A percentile compares a stretch with the other conserved stretches of the same genome.
Evolutionary conservation across 768 basidiomycete genomes (phyloP).

Genomic region (Tylopilus cervinicoccineus): DNA sequence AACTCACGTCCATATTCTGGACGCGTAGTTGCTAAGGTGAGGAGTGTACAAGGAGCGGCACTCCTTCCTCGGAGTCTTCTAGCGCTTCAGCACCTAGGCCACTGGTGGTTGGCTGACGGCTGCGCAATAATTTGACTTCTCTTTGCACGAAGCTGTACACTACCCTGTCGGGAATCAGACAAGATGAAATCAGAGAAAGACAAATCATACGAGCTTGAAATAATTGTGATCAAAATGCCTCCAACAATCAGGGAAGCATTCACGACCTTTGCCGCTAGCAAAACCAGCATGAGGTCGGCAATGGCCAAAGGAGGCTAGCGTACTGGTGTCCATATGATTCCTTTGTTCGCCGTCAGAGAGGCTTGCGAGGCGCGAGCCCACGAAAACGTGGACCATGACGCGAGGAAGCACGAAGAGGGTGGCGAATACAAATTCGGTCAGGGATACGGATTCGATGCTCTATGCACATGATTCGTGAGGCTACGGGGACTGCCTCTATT

Average conservation of each 20-base stretch:
- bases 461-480: constrained; percentile 25
- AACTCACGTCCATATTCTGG: neutral
- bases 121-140: constrained; percentile 54
- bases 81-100: constrained; percentile 56
- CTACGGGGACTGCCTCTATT: neutral
- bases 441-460: constrained; percentile 69
- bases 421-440: constrained; percentile 75
- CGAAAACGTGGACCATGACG: constrained; percentile 67
- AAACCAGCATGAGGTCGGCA: constrained; percentile 9
- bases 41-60: constrained; percentile 40
- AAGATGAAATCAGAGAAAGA: constrained; percentile 5
- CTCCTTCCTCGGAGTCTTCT: constrained; percentile 58
- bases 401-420: constrained; percentile 72
- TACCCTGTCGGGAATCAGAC: constrained; percentile 40
- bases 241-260: constrained; percentile 57
- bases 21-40: neutral
- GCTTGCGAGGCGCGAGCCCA: constrained; percentile 69
- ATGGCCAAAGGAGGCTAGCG: constrained; percentile 11
- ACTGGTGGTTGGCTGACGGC: constrained; percentile 44
- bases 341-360: constrained; percentile 76
- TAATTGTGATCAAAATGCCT: constrained; percentile 54
- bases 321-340: constrained; percentile 72
- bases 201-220: constrained; percentile 61
- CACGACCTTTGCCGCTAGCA: constrained; percentile 57
- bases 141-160: constrained; percentile 62